Conservation (phyloP, 2,329 filamentous ascomycete species). For the Penicillium sp. region DNA sequence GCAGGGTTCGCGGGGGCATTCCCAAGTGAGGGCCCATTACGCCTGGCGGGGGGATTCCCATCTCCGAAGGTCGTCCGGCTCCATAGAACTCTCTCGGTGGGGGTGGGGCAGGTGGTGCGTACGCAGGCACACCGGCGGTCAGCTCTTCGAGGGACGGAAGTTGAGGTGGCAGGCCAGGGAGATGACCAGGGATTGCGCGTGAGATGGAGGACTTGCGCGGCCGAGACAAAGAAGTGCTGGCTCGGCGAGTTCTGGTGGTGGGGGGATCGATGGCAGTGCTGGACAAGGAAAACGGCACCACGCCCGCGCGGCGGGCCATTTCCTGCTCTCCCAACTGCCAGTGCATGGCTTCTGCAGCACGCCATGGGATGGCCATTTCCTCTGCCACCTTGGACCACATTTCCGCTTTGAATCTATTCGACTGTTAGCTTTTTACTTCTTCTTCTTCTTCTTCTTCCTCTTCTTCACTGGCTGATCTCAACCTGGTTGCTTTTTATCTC, state of each 20-base stretch:
- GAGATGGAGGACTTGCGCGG: constrained; percentile 45
- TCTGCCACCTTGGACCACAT: constrained; percentile 98
- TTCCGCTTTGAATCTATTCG: constrained; percentile 84
- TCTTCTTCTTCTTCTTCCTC: too few species aligned
- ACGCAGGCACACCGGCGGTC: constrained; percentile 52
- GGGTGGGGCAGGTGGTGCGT: constrained; percentile 40
- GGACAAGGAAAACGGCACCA: constrained; percentile 78
- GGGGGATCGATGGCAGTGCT: constrained; percentile 58
- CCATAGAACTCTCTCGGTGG: constrained; percentile 42
- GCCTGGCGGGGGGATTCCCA: constrained; percentile 34
- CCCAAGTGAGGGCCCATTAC: constrained; percentile 37
- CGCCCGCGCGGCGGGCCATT: constrained; percentile 90
- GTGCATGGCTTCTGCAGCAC: constrained; percentile 96
- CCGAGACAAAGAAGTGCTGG: constrained; percentile 44
- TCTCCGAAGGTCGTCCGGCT: constrained; percentile 36
- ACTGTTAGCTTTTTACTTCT: constrained; percentile 13
- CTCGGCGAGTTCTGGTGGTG: constrained; percentile 39
- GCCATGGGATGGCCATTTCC: constrained; percentile 94
- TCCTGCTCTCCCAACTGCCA: constrained; percentile 94
- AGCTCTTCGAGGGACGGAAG: constrained; percentile 53
- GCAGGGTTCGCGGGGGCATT: constrained; percentile 42
- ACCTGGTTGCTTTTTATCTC: constrained; percentile 31
- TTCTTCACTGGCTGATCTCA: not conserved
- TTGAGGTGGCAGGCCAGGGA: constrained; percentile 31
- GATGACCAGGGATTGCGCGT: constrained; percentile 37